These are phyloP conservation scores for Camellia lanceoleosa DNA, from an alignment of 148 eudicot species.

Conservation along the genomic window DNA sequence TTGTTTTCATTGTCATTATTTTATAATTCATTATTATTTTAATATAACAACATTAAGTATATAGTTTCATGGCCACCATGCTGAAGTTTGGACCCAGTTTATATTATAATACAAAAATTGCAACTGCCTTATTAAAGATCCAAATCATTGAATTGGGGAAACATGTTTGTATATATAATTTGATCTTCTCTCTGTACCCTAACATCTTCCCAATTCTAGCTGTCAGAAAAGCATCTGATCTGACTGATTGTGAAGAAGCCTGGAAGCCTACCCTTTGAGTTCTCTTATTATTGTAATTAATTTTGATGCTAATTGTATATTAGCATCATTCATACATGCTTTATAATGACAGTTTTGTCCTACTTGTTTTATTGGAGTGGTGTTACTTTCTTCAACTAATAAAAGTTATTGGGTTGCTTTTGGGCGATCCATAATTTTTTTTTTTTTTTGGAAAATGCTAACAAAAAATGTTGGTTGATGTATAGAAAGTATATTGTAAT, in stretches of 20 bases:
- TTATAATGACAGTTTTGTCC: not conserved
- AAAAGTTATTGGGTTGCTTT: slow-evolving; percentile 18
- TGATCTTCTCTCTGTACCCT: not conserved
- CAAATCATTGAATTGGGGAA: not conserved
- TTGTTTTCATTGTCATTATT: not conserved
- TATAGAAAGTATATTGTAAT: too few relatives aligned
- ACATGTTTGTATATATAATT: not conserved
- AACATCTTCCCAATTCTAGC: not conserved
- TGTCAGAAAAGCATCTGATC: slow-evolving; percentile 8
- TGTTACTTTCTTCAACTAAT: slow-evolving; percentile 7
- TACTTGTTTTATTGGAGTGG: slow-evolving; percentile 13
- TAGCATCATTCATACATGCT: not conserved
- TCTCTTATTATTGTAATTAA: not conserved
- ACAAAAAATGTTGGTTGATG: too few relatives aligned
- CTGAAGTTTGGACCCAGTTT: not conserved
- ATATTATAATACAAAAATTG: not conserved
- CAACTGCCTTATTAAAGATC: not conserved
- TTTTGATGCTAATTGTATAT: not conserved
- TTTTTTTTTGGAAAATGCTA: too few relatives aligned
- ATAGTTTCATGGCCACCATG: not conserved
- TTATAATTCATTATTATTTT: not conserved
- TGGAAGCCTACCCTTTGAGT: not conserved
- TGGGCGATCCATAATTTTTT: not conserved
- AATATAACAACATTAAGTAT: not conserved
- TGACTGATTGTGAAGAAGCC: not conserved